Base-by-base conservation (phyloP, 73 alveolate genomes). In the Stentor roeselii region DNA sequence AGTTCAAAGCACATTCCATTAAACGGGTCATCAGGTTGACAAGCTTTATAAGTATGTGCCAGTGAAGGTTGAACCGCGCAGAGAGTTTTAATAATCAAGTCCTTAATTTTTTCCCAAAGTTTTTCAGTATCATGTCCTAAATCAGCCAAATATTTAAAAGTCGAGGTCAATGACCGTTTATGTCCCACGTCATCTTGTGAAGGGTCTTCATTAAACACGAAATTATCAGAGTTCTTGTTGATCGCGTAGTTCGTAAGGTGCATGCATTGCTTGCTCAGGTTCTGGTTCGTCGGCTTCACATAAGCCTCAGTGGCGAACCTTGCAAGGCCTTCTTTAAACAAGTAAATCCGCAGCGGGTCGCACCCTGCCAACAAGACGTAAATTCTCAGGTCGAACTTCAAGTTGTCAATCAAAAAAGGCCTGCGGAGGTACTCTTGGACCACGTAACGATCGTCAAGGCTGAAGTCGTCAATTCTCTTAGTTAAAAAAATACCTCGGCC, bases 281-380 rank as follows among this genome's bases (percentile, higher is more conserved):
- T 94, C 32, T 76, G 60, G 38, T 84, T 83, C 30, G 87, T 83
- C 2, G 98, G 98, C 32, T 86, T 76, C 30, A 80, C 83, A 75
- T 94, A 94, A 37, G 80, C 76, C 35, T 86, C 95, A 21, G 95
- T 87, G 3, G 99, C 95, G 84, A 95, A 89, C 67, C 98, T 86
- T 36, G 97, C 98, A 60, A 96, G 84, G 2, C 99, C 99, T 83
- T 95, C 99, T 91, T 95, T 89, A 83, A 92, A 93, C 31, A 97
- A 78, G 86, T 86, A 97, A 1, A 96, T 89, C 86, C 96, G 90
- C 75, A 97, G 85, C 31, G 99, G 99, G 67, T 93, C 93, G 50
- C 97, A 93, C 0, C 99, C 98, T 50, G 98, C 92, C 3, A 97
- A 88, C 21, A 96, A 83, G 3, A 93, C 99, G 88, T 93, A 97